Evolutionary conservation across 257 asterid species (phyloP).

Genomic region (Plectranthus barbatus): DNA sequence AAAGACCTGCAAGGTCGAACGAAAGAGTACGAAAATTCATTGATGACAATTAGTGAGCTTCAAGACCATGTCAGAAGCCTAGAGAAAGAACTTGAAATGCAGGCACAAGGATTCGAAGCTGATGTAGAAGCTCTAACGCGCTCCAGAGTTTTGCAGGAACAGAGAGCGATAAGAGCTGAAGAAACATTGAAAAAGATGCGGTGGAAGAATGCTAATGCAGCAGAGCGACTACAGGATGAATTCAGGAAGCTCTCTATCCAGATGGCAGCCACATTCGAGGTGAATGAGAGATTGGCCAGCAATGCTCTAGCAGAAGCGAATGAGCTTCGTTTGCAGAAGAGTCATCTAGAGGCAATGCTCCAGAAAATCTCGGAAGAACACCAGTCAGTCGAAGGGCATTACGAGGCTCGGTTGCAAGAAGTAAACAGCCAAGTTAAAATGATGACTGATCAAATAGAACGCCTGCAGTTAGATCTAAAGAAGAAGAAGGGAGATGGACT

Average conservation of each 20-base stretch:
- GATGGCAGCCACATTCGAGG: constrained; percentile 70
- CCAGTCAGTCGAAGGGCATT: constrained; percentile 26
- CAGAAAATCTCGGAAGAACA: constrained; percentile 34
- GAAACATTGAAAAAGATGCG: constrained; percentile 57
- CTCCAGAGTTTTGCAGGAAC: constrained; percentile 65
- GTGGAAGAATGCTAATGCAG: constrained; percentile 73
- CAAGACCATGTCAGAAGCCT: constrained; percentile 44
- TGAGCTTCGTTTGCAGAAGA: constrained; percentile 54
- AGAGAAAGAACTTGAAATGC: constrained; percentile 71
- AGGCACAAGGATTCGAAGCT: constrained; percentile 57
- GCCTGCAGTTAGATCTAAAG: constrained; percentile 31
- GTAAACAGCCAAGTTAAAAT: constrained; percentile 26
- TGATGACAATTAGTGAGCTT: constrained; percentile 36
- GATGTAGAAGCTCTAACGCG: constrained; percentile 44
- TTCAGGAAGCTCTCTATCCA: constrained; percentile 61
- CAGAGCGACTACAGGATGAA: constrained; percentile 76
- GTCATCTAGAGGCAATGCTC: constrained; percentile 44
- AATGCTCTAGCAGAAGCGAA: constrained; percentile 71
- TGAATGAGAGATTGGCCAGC: constrained; percentile 60
- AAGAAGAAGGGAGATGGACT: constrained; percentile 55
- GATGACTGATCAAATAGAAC: constrained; percentile 25
- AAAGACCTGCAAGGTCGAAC: constrained; percentile 38
- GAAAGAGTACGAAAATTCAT: constrained; percentile 29
- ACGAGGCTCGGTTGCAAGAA: constrained; percentile 36
- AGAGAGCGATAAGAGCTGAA: constrained; percentile 75